phyloP scores from a whole-genome alignment of 768 basidiomycete genomes.

The Xanthoconium stramineum region DNA sequence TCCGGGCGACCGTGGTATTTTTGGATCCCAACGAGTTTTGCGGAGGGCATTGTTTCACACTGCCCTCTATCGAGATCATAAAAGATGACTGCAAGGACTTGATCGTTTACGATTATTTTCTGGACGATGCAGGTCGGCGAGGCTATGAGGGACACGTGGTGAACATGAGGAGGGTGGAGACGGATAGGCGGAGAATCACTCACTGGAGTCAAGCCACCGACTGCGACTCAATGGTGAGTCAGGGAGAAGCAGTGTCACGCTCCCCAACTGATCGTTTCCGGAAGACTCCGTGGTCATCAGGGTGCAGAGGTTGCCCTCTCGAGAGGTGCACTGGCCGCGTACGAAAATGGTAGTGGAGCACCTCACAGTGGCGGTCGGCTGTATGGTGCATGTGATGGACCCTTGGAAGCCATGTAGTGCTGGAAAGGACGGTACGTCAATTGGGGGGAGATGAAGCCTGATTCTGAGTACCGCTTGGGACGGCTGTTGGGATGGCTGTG shows the following conservation, averaged over 20 bases:
- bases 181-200: constrained; percentile 30
- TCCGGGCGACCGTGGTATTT: constrained; percentile 34
- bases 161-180: constrained; percentile 22
- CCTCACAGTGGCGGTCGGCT: constrained; percentile 54
- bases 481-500: constrained; percentile 37
- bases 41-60: constrained; percentile 51
- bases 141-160: constrained; percentile 38
- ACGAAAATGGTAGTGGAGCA: constrained; percentile 62
- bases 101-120: constrained; percentile 64
- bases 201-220: constrained; percentile 68
- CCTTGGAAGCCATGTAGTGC: constrained; percentile 64
- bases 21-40: constrained; percentile 54
- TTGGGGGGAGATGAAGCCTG: constrained; percentile 53
- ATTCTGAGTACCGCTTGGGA: constrained; percentile 52
- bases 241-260: constrained; percentile 56
- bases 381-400: constrained; percentile 49
- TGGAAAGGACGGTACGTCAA: constrained; percentile 50
- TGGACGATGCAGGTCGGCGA: constrained; percentile 61
- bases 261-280: constrained; percentile 43
- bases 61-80: constrained; percentile 66
- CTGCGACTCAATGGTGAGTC: constrained; percentile 65
- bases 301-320: constrained; percentile 46
- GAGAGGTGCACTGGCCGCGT: constrained; percentile 47
- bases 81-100: constrained; percentile 58
- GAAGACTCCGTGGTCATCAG: constrained; percentile 43